These are phyloP conservation scores for Backusella morwellensis DNA, from an alignment of 192 early-diverging fungal species.

Conservation along the genomic window DNA sequence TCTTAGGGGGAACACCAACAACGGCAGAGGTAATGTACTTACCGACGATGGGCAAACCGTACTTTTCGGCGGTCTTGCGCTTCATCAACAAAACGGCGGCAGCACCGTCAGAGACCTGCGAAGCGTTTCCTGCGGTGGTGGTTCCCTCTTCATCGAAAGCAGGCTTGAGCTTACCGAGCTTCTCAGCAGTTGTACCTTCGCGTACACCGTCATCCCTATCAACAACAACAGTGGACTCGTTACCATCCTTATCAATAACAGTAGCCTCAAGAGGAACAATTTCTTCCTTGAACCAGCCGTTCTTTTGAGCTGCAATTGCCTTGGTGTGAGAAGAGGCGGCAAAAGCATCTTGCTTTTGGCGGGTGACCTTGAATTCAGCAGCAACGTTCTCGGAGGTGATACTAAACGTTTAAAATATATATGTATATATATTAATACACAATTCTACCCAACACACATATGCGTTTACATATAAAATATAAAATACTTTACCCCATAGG, in stretches of 20 bases:
- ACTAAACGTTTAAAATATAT: constrained; percentile 27
- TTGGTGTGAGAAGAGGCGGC: constrained; percentile 82
- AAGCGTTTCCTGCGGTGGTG: constrained; percentile 94
- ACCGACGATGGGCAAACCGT: constrained; percentile 82
- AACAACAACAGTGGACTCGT: constrained; percentile 69
- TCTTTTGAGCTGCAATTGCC: constrained; percentile 85
- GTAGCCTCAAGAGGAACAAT: constrained; percentile 80
- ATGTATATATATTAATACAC: neutral
- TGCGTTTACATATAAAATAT: neutral
- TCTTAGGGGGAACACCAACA: constrained; percentile 86
- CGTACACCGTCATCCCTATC: constrained; percentile 93
- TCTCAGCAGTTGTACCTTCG: constrained; percentile 72
- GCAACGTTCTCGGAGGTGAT: constrained; percentile 98
- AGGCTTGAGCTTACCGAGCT: constrained; percentile 79
- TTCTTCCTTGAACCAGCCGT: constrained; percentile 89
- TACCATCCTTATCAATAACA: constrained; percentile 80
- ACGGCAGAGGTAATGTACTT: constrained; percentile 85
- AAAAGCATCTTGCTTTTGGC: constrained; percentile 88
- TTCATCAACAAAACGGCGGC: constrained; percentile 95
- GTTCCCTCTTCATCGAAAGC: constrained; percentile 82
- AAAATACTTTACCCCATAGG: constrained; percentile 67
- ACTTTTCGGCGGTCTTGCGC: constrained; percentile 84
- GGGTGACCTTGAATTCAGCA: constrained; percentile 77
- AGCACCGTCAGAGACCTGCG: constrained; percentile 98
- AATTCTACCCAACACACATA: neutral